A percentile compares a stretch with the other conserved stretches of the same genome.
These are phyloP conservation scores for Paraphaeosphaeria minitans DNA, from an alignment of 2,329 filamentous ascomycete genomes.

Conservation along the genomic window DNA sequence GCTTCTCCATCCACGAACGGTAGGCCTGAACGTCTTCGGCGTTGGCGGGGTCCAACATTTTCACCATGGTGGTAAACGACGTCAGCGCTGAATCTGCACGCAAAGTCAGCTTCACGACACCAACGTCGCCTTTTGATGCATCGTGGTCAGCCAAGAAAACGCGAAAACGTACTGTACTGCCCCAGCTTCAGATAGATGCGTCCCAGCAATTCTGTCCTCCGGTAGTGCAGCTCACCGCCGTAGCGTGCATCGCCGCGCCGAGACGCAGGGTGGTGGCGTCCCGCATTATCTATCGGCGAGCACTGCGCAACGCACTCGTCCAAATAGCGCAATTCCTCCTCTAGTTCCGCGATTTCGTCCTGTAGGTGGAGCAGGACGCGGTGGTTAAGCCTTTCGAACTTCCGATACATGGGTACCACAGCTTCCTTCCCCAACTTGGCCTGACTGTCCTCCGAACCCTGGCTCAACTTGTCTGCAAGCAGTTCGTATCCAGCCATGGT, in stretches of 20 bases:
- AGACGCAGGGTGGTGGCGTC: constrained; percentile 59
- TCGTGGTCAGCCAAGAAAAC: not conserved
- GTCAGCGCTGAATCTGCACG: constrained; percentile 57
- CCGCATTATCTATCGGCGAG: constrained; percentile 32
- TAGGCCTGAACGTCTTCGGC: constrained; percentile 60
- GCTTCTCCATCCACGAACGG: constrained; percentile 60
- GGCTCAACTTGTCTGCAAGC: constrained; percentile 44
- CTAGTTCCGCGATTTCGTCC: constrained; percentile 80
- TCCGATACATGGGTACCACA: constrained; percentile 72
- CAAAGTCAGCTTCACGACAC: constrained; percentile 20
- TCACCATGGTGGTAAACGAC: constrained; percentile 61
- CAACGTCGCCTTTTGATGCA: not conserved
- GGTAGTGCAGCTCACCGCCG: constrained; percentile 63
- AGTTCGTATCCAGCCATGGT: constrained; percentile 47
- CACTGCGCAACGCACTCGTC: constrained; percentile 63
- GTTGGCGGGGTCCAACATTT: constrained; percentile 56
- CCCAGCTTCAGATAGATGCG: constrained; percentile 69
- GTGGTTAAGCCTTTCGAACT: constrained; percentile 82
- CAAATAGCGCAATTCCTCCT: constrained; percentile 73
- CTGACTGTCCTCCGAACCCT: constrained; percentile 29
- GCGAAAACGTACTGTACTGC: constrained; percentile 63
- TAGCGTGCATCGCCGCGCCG: constrained; percentile 61
- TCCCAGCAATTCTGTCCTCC: constrained; percentile 64
- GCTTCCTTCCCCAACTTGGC: constrained; percentile 20
- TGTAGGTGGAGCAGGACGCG: constrained; percentile 81